Evolutionary conservation across 1,139 yeast species (phyloP).

Genomic region (Suhomyces yuchorum): DNA sequence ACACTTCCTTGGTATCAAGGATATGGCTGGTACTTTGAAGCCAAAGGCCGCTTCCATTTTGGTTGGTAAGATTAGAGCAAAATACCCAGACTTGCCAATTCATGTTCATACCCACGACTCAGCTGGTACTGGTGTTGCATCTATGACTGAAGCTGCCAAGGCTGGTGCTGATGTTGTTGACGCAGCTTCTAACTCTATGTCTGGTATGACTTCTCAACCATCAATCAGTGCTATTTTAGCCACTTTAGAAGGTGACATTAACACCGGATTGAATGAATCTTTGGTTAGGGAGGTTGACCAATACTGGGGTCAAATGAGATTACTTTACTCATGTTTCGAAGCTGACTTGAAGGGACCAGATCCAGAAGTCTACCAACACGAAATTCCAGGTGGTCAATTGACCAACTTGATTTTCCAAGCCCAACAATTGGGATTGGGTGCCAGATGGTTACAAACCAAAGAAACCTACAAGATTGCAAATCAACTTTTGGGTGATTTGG

Average conservation of each 20-base stretch:
- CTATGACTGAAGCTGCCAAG: constrained; percentile 89
- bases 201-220: constrained; percentile 98
- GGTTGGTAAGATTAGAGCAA: constrained; percentile 77
- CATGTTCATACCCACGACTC: constrained; percentile 99
- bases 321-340: constrained; percentile 93
- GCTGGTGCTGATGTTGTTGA: constrained; percentile 99
- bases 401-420: constrained; percentile 98
- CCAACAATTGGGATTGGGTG: constrained; percentile 95
- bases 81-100: constrained; percentile 91
- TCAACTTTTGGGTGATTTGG: constrained; percentile 88
- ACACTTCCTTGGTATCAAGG: constrained; percentile 95
- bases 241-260: constrained; percentile 82
- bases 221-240: constrained; percentile 91
- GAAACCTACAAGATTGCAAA: constrained; percentile 91
- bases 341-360: constrained; percentile 99
- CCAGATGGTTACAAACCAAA: constrained; percentile 95
- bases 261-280: constrained; percentile 69
- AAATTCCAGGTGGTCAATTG: constrained; percentile 99
- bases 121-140: constrained; percentile 98
- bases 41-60: constrained; percentile 88
- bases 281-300: constrained; percentile 81
- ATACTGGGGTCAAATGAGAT: constrained; percentile 99
- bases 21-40: constrained; percentile 99
- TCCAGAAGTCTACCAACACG: constrained; percentile 97
- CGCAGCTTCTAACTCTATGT: constrained; percentile 95